Evolutionary conservation across 345 rosid genomes (phyloP).

Genomic region (Populus deltoides): DNA sequence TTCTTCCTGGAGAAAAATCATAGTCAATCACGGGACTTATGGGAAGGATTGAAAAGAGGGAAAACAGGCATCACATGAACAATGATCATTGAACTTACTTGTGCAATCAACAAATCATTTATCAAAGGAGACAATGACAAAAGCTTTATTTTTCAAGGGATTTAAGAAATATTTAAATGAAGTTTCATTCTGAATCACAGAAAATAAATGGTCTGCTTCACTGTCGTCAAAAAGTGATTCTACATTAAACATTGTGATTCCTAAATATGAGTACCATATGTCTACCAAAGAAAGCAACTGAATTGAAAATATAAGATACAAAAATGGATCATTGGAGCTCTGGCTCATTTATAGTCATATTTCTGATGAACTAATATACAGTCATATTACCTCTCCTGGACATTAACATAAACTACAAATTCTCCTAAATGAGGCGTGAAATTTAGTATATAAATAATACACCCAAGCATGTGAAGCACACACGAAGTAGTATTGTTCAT

Average conservation of each 20-base stretch:
- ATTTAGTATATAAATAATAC: background rate
- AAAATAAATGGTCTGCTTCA: no score
- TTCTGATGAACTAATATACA: background rate
- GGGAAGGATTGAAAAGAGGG: background rate
- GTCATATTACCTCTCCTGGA: background rate
- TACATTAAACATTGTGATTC: background rate
- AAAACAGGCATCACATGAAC: background rate
- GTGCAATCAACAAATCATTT: background rate
- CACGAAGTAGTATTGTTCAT: no score
- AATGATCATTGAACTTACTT: background rate
- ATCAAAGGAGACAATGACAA: background rate
- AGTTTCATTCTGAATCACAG: background rate
- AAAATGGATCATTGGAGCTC: background rate
- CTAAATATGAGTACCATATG: background rate
- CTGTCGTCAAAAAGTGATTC: background rate
- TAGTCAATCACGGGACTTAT: conserved; percentile 6
- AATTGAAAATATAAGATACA: no score
- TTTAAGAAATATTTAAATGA: no score
- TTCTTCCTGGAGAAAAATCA: conserved; percentile 57
- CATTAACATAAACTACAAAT: background rate
- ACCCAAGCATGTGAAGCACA: background rate
- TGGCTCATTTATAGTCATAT: background rate
- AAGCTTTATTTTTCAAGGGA: background rate
- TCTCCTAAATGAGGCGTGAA: background rate
- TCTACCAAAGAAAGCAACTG: background rate